Conservation (phyloP, 306 rosid species). For the Alnus rubra region DNA sequence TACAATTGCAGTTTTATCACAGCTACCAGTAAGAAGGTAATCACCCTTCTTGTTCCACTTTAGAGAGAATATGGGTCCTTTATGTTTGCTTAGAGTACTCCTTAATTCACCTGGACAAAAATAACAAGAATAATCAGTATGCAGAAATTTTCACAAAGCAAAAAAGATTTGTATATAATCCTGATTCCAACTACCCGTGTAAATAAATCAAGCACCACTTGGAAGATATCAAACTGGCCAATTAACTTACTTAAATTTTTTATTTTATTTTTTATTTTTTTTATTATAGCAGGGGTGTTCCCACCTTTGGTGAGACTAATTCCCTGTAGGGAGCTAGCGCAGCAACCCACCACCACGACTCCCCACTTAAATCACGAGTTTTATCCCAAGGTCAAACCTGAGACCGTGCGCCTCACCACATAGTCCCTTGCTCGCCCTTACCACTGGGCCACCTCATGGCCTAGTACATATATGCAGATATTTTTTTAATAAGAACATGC, state of each 20-base stretch:
- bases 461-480: neutral
- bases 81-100: conserved; percentile 83
- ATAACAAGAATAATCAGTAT: conserved; percentile 20
- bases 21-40: conserved; percentile 93
- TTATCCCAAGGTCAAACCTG: no score
- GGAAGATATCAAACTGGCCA: neutral
- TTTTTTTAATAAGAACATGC: no score
- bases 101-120: conserved; percentile 66
- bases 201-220: neutral
- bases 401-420: no score
- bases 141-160: neutral
- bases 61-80: conserved; percentile 88
- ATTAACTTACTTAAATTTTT: neutral
- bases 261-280: no score
- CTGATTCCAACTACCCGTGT: neutral
- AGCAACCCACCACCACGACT: no score
- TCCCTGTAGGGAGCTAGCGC: no score
- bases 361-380: no score
- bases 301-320: no score
- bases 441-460: neutral
- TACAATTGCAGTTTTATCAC: conserved; percentile 92
- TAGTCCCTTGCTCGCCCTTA: no score
- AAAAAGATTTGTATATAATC: neutral
- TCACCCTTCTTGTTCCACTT: conserved; percentile 98
- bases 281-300: no score